A percentile compares a stretch with the other conserved stretches of the same genome.
phyloP scores from a whole-genome alignment of 2,329 filamentous ascomycete genomes.

The Aureobasidium sp. region DNA sequence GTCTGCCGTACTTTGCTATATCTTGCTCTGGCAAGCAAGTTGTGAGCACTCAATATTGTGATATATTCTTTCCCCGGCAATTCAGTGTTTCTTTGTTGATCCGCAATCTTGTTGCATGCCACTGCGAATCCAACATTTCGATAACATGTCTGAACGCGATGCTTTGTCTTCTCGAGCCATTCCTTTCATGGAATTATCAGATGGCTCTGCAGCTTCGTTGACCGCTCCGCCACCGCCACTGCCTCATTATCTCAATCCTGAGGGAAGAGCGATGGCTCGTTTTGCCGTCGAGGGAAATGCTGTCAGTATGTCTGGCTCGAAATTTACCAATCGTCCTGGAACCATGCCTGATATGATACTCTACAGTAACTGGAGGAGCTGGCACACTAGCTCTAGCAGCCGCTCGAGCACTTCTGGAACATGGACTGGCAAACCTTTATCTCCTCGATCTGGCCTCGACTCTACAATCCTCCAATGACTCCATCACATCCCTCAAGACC shows the following conservation, averaged over 20 bases:
- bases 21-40: neutral
- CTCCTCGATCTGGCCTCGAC: constrained; percentile 54
- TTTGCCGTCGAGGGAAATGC: constrained; percentile 49
- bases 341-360: too few species aligned
- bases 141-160: constrained; percentile 33
- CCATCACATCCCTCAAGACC: constrained; percentile 41
- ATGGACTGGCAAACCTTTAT: constrained; percentile 53
- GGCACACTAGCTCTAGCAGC: constrained; percentile 56
- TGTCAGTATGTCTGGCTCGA: constrained; percentile 39
- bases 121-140: neutral
- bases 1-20: neutral
- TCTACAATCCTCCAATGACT: constrained; percentile 31
- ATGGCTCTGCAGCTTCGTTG: constrained; percentile 34
- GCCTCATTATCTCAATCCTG: constrained; percentile 35
- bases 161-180: constrained; percentile 39
- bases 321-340: too few species aligned
- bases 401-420: constrained; percentile 59
- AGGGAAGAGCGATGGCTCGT: constrained; percentile 39
- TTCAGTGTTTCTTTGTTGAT: too few species aligned
- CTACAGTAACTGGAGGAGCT: constrained; percentile 60
- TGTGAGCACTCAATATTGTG: too few species aligned
- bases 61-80: too few species aligned
- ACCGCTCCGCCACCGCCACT: constrained; percentile 41
- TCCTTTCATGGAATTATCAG: constrained; percentile 45
- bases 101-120: neutral